Evolutionary conservation across 768 basidiomycete species (phyloP).

Genomic region (Hygrophoropsis aurantiaca): DNA sequence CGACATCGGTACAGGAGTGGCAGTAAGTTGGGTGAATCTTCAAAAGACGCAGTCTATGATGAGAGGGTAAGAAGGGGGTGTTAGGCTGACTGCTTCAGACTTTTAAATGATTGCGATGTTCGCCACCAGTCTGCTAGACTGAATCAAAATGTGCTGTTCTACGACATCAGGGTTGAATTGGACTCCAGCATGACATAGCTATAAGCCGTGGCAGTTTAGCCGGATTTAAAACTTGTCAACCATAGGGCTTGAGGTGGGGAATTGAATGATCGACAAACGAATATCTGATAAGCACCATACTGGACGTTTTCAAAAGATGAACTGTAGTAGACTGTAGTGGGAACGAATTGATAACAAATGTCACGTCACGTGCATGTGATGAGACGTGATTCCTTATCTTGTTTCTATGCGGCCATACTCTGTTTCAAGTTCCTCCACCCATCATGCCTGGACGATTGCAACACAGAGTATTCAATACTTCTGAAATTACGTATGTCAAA

Average conservation of each 20-base stretch:
- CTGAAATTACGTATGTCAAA: neutral
- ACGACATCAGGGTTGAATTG: too few species aligned
- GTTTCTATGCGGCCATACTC: too few species aligned
- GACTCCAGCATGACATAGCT: too few species aligned
- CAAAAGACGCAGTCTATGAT: neutral
- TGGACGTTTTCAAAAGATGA: too few species aligned
- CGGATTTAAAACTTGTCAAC: too few species aligned
- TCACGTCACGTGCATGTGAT: conserved; percentile 4
- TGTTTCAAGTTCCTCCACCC: conserved; percentile 4
- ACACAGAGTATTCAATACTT: conserved; percentile 47
- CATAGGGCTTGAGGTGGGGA: too few species aligned
- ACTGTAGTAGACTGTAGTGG: too few species aligned
- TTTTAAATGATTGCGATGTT: too few species aligned
- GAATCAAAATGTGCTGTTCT: neutral
- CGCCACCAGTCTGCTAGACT: neutral
- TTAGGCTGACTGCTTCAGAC: too few species aligned
- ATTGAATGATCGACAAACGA: too few species aligned
- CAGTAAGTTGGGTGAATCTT: neutral
- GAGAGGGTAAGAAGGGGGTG: conserved; percentile 4
- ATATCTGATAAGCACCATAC: too few species aligned
- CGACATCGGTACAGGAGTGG: conserved; percentile 11
- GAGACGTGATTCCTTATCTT: neutral
- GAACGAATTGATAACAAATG: neutral
- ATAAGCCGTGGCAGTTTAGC: too few species aligned
- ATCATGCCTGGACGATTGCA: conserved; percentile 67